A percentile compares a stretch with the other conserved stretches of the same genome.
Conservation (phyloP, 2,329 filamentous ascomycete species). For the Alternaria novae-zelandiae region DNA sequence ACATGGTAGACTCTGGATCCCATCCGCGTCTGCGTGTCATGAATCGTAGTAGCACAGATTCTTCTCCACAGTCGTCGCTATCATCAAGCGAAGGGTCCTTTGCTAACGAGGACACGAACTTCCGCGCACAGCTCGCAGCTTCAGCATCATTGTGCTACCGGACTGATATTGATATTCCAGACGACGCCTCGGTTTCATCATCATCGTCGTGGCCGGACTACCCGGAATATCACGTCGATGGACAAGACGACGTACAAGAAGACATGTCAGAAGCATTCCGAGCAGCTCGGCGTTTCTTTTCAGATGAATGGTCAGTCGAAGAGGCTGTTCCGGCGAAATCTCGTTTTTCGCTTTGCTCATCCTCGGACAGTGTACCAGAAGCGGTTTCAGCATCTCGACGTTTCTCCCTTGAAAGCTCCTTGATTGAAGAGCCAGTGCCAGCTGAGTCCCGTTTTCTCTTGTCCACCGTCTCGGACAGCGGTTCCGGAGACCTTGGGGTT, state of each 20-base stretch:
- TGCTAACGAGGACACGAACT: neutral
- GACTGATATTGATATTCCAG: neutral
- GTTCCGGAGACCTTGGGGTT: neutral
- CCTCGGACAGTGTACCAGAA: neutral
- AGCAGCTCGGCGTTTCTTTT: neutral
- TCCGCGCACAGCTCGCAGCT: neutral
- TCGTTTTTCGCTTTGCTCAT: neutral
- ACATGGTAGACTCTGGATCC: neutral
- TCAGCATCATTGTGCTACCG: neutral
- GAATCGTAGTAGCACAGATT: neutral
- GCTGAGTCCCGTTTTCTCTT: neutral
- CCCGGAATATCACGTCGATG: neutral
- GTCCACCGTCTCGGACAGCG: neutral
- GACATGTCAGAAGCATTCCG: neutral
- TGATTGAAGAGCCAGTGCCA: neutral
- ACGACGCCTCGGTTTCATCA: neutral
- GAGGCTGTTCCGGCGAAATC: neutral
- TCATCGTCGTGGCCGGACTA: neutral
- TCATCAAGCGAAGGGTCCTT: neutral
- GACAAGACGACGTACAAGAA: neutral
- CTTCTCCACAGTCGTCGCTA: neutral
- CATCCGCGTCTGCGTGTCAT: neutral
- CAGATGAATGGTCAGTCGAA: neutral
- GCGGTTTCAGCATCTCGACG: neutral
- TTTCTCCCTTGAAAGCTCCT: no score